Base-by-base conservation (phyloP, 441 rosid genomes). In the Croton laevigatus region DNA sequence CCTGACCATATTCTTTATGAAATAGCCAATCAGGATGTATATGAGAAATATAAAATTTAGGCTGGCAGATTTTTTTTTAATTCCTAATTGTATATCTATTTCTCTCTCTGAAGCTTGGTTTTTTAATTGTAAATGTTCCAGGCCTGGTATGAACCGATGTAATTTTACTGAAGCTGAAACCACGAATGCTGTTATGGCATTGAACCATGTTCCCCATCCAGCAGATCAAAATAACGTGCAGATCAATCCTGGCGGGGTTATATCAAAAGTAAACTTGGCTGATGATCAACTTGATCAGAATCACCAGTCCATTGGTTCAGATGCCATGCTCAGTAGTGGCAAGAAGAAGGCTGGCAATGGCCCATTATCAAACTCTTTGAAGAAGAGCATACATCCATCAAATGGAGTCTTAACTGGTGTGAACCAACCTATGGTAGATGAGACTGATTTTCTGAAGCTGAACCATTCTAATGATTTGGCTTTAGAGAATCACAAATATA, bases 91-190 rank as follows among this genome's bases (percentile, higher is more conserved):
- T 54, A 36, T 57, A 16, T 58, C 65, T 58, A 46, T 48, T 20
- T 54, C n/a, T 73, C 52, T 66, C 40, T 54, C 68, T 64, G 38
- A 79, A 73, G 45, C 71, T 70, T 82, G 71, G 69, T 62, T n/a
- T 85, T 54, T 71, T 63, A 77, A 63, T 76, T 72, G 32, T 74
- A 45, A 60, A 70, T 84, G 69, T 61, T 75, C 67, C 75, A 94
- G 99, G 96, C 92, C 97, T 83, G 89, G 84, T 70, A 86, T 85
- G 89, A 93, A 95, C 73, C 77, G 79, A 42, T 95, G 99, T 77
- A 80, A 73, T 72, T 70, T 91, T 66, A 83, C 81, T 4, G 94
- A 95, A 85, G 89, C 85, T 57, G 97, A 93, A 81, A 93, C 98
- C 16, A 91, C 87, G 12, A 82, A 73, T 68, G 97, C 97, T 66